Conservation (phyloP, 345 rosid species). For the Populus deltoides region DNA sequence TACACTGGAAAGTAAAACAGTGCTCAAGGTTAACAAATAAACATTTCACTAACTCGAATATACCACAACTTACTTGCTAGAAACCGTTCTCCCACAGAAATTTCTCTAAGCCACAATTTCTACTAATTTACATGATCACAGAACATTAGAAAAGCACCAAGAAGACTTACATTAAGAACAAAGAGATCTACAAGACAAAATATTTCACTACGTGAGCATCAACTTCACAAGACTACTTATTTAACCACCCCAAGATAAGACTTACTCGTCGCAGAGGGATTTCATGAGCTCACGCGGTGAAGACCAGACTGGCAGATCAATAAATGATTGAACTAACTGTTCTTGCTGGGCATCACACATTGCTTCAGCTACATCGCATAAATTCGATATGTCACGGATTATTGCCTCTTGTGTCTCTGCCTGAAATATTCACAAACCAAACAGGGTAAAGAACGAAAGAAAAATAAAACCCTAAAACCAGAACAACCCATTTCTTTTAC, state of each 20-base stretch:
- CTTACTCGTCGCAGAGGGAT: conserved; percentile 39
- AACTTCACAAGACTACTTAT: background rate
- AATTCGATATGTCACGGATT: conserved; percentile 44
- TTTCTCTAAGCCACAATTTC: no score
- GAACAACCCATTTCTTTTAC: conserved; percentile 33
- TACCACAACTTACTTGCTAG: no score
- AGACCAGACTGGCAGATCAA: conserved; percentile 71
- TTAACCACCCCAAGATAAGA: conserved; percentile 1
- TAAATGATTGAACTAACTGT: conserved; percentile 31
- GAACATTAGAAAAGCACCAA: no score
- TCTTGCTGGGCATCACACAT: conserved; percentile 52
- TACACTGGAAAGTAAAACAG: no score
- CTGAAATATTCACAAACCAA: conserved; percentile 32
- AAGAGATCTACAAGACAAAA: no score
- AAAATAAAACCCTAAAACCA: background rate
- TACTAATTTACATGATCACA: no score
- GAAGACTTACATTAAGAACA: no score
- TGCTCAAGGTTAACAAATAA: no score
- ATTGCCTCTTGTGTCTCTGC: conserved; percentile 61
- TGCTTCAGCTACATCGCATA: conserved; percentile 69
- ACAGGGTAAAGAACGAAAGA: background rate
- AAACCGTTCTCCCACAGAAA: no score
- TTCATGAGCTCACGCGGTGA: conserved; percentile 66
- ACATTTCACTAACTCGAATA: no score
- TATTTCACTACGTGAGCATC: no score